A percentile compares a stretch with the other conserved stretches of the same genome.
Evolutionary conservation across 805 yeast species (phyloP).

Genomic region (Candida pseudofarinosa): DNA sequence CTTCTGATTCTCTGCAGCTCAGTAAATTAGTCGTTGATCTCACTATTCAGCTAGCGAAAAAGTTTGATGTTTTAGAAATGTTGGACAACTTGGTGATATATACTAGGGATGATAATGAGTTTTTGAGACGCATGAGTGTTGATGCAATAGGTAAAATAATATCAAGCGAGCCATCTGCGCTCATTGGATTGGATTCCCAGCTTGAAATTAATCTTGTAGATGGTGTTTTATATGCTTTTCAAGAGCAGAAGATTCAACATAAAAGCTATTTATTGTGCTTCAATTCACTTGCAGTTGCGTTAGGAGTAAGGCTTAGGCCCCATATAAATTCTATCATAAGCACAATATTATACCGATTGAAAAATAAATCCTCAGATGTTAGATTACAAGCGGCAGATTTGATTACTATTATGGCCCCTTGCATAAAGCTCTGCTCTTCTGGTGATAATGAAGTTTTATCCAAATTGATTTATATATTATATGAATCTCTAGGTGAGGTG

Average conservation of each 20-base stretch:
- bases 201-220: slow-evolving; percentile 69
- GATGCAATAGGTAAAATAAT: slow-evolving; percentile 63
- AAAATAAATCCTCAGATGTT: slow-evolving; percentile 64
- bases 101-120: slow-evolving; percentile 80
- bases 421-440: slow-evolving; percentile 54
- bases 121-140: slow-evolving; percentile 72
- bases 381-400: slow-evolving; percentile 85
- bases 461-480: slow-evolving; percentile 70
- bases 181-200: slow-evolving; percentile 55
- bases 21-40: slow-evolving; percentile 66
- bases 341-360: slow-evolving; percentile 66
- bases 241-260: slow-evolving; percentile 66
- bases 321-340: slow-evolving; percentile 70
- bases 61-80: slow-evolving; percentile 60
- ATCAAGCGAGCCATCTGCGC: slow-evolving; percentile 25
- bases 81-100: slow-evolving; percentile 53
- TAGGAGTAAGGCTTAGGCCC: slow-evolving; percentile 64
- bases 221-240: slow-evolving; percentile 75
- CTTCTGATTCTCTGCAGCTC: slow-evolving; percentile 55
- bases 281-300: slow-evolving; percentile 55
- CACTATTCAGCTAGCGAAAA: slow-evolving; percentile 60
- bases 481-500: slow-evolving; percentile 91
- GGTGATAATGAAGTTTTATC: slow-evolving; percentile 56
- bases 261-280: slow-evolving; percentile 56
- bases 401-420: slow-evolving; percentile 61